Evolutionary conservation across 1,284 basidiomycete species (phyloP), one percentile per base, ranked within the genome.

Genomic region (Mycosarcoma maydis): DNA sequence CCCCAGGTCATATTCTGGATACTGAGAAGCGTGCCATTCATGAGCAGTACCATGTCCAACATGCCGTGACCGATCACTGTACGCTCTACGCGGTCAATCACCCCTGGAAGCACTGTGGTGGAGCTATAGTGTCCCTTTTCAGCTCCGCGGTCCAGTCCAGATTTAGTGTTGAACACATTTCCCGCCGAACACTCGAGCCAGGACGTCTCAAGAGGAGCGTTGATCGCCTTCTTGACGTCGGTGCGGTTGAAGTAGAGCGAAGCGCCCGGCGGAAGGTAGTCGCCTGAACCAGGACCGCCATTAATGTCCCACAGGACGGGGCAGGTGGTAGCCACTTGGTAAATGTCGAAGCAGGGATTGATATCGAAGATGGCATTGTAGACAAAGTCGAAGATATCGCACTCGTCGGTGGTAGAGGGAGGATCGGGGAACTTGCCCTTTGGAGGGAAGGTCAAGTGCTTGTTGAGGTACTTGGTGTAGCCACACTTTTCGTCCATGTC

Each of bases 1-100:
- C 66, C 58, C 77, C 77, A 82, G 16, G 80, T 80, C 72, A 76
- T 73, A 62, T 81, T 81, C 38, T 80, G 78, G 41, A 80, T 76
- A 10, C 55, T 57, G 6, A 80, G 71, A 1, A 67, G 42, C 0
- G 61, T 64, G 10, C 78, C 78, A 41, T 78, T 76, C 19, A 72
- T 53, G 14, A 78, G 51, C 11, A 78, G 62, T 6, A 78, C 46
- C 51, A 59, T 67, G 55, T 80, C 76, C 32, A 64, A 67, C 38
- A 64, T 38, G 14, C 77, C 77, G 44, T 80, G 76, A n/a, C 70
- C 73, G 23, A 80, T 72, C 19, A 78, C 30, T 1, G 71, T 72
- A 6, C 73, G 58, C 20, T 72, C 54, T 6, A 50, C 69, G 20
- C 74, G 67, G 24, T 77, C 75, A 34, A 80, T 78, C 3, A 78